Evolutionary conservation across 768 basidiomycete genomes (phyloP).

Genomic region (Kondoa malvinella): DNA sequence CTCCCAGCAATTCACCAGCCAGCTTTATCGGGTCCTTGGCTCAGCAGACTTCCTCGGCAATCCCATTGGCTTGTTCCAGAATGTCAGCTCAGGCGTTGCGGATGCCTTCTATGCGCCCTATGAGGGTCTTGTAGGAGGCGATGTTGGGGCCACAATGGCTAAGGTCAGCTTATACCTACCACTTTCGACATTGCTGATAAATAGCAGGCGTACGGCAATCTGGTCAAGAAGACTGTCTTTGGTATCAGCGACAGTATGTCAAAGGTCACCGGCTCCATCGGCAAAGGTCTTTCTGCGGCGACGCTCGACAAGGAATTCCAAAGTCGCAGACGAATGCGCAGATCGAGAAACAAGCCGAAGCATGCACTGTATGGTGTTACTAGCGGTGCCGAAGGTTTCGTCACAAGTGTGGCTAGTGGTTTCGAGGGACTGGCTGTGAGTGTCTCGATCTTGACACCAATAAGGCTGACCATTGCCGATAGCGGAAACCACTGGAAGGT

Average conservation of each 20-base stretch:
- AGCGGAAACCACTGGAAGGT: slow-evolving; percentile 95
- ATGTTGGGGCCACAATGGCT: slow-evolving; percentile 46
- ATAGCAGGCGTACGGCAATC: slow-evolving; percentile 77
- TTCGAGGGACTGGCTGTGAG: slow-evolving; percentile 82
- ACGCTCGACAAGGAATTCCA: slow-evolving; percentile 96
- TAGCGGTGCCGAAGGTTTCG: slow-evolving; percentile 83
- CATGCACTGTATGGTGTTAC: slow-evolving; percentile 98
- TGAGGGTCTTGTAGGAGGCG: slow-evolving; percentile 88
- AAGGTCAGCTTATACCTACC: no score
- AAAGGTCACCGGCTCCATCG: slow-evolving; percentile 94
- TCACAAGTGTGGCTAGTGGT: slow-evolving; percentile 83
- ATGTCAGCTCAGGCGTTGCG: slow-evolving; percentile 90
- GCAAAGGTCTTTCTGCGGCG: slow-evolving; percentile 91
- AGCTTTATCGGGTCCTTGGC: slow-evolving; percentile 90
- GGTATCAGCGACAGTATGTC: slow-evolving; percentile 88
- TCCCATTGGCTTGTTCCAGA: slow-evolving; percentile 92
- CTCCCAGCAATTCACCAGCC: slow-evolving; percentile 76
- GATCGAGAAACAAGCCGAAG: slow-evolving; percentile 80
- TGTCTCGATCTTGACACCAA: slow-evolving; percentile 19
- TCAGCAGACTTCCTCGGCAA: slow-evolving; percentile 85
- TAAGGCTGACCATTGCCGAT: slow-evolving; percentile 11
- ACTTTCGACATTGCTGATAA: no score
- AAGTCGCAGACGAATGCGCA: slow-evolving; percentile 64
- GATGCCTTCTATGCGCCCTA: slow-evolving; percentile 99
- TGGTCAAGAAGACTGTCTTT: slow-evolving; percentile 97